These are phyloP conservation scores for Dactylonectria macrodidyma DNA, from an alignment of 2,329 filamentous ascomycete species.

Conservation along the genomic window DNA sequence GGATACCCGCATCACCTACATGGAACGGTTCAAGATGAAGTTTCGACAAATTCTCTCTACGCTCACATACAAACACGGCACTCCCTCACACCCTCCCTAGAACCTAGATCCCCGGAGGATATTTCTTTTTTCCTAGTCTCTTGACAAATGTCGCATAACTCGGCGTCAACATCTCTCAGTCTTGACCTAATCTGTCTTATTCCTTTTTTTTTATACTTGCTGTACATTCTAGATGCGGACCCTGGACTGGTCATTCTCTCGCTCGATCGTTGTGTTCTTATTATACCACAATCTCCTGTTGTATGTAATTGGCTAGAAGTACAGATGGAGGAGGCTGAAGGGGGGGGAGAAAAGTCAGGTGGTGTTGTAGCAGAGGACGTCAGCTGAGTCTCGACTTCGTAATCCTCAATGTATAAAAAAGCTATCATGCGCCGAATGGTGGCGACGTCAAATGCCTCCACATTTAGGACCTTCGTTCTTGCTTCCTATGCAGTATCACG, in stretches of 20 bases:
- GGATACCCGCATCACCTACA: slow-evolving; percentile 19
- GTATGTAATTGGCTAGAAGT: slow-evolving; percentile 49
- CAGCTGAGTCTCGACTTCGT: background rate
- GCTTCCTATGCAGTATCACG: background rate
- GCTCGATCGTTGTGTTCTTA: slow-evolving; percentile 44
- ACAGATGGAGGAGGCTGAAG: slow-evolving; percentile 21
- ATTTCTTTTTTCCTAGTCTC: slow-evolving; percentile 29
- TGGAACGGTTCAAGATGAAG: slow-evolving; percentile 16
- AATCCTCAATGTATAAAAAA: slow-evolving; percentile 4
- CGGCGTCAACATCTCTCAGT: slow-evolving; percentile 47
- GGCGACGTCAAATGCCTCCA: background rate
- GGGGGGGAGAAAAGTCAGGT: slow-evolving; percentile 34
- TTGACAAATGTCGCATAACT: slow-evolving; percentile 45
- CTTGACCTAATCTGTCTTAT: slow-evolving; percentile 54
- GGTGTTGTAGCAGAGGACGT: slow-evolving; percentile 26
- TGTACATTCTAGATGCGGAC: slow-evolving; percentile 55
- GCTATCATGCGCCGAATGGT: slow-evolving; percentile 10
- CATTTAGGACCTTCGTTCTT: background rate
- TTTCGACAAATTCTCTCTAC: too few relatives aligned
- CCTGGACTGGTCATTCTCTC: slow-evolving; percentile 49
- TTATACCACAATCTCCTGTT: slow-evolving; percentile 52
- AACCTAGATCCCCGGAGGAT: background rate
- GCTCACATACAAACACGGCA: too few relatives aligned
- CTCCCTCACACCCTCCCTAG: slow-evolving; percentile 26
- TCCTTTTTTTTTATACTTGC: slow-evolving; percentile 46